These are phyloP conservation scores for Corymbia maculata DNA, from an alignment of 345 rosid species.

Conservation along the genomic window DNA sequence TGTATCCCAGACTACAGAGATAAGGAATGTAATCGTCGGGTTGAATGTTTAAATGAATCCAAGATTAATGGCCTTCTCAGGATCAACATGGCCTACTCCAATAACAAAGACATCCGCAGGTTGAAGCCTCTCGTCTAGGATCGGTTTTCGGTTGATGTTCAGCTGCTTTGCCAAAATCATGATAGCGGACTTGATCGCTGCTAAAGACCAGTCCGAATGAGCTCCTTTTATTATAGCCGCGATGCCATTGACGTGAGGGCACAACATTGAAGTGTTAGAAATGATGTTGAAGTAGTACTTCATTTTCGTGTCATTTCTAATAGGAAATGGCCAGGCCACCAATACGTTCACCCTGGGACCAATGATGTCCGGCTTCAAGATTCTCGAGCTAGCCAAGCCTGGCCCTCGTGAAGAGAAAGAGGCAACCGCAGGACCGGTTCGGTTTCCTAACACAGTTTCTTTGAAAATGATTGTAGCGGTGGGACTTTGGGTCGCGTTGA, in stretches of 20 bases:
- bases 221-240: neutral
- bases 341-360: neutral
- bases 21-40: neutral
- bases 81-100: neutral
- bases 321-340: neutral
- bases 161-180: neutral
- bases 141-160: neutral
- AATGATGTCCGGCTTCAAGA: neutral
- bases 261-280: neutral
- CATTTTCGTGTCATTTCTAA: neutral
- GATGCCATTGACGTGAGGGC: neutral
- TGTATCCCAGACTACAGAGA: neutral
- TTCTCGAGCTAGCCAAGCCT: neutral
- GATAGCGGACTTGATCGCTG: neutral
- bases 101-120: neutral
- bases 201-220: neutral
- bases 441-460: neutral
- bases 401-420: neutral
- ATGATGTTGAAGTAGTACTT: neutral
- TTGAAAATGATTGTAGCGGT: neutral
- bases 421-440: neutral
- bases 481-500: neutral
- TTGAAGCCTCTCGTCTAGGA: neutral
- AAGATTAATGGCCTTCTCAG: neutral
- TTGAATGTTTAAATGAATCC: neutral